Base-by-base conservation (phyloP, 306 rosid species). In the Malus orientalis region DNA sequence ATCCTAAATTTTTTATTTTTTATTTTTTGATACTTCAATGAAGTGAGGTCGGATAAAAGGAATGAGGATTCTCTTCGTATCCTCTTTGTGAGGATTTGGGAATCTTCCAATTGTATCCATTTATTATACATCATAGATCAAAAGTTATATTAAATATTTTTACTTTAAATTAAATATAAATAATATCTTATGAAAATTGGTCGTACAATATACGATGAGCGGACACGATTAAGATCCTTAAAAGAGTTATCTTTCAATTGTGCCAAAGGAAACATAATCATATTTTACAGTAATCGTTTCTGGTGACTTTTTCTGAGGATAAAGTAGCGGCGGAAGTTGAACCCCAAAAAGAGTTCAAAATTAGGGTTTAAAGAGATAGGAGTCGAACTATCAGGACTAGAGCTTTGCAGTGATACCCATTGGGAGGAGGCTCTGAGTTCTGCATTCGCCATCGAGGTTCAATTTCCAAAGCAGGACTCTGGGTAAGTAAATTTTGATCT, bases 1-100 rank as follows among this genome's bases (percentile, higher is more conserved):
- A 45, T 45, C 40, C 2, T 36, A 45, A 8, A 4, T 45, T 45
- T 44, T 45, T 36, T 36, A 6, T 6, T 6, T 36, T 36, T 36
- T 7, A 36, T 36, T 36, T 36, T 36, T 36, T 36, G 42, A 6
- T 36, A 6, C 42, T 36, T 36, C 42, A 45, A 45, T 13, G 53
- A 45, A 45, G 15, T 13, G 15, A 4, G 0, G 53, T 45, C 4
- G 16, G 51, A 45, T 45, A 45, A 45, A 36, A 33, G 38, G 2
- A 33, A 33, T 5, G 8, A 33, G 7, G 2, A 33, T 33, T 33
- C 2, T 5, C 1, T 33, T 33, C 0, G 0, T 7, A 33, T 33
- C 0, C 8, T 33, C 0, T 5, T 1, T 5, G 0, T 1, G 7
- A 33, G 38, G 38, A 33, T 5, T 0, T 33, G 0, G 0, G 0